Evolutionary conservation across 1,139 yeast species (phyloP).

Genomic region (Pichia sp.): DNA sequence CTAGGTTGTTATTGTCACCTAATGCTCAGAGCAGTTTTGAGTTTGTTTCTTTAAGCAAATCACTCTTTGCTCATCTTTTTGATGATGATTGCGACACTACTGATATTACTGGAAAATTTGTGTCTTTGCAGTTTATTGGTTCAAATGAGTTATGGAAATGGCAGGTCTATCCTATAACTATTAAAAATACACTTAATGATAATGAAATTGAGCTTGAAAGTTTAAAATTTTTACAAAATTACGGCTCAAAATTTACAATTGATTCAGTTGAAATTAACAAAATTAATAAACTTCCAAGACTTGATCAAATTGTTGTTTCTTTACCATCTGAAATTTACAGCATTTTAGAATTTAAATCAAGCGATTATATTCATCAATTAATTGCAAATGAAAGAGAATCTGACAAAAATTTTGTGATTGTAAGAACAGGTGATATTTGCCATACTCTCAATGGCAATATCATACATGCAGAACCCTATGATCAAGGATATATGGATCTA

Average conservation of each 20-base stretch:
- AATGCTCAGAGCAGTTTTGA: constrained; percentile 16
- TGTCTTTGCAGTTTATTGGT: constrained; percentile 34
- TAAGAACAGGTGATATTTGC: constrained; percentile 27
- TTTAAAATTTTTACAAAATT: constrained; percentile 32
- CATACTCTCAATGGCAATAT: constrained; percentile 43
- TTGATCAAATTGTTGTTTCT: constrained; percentile 28
- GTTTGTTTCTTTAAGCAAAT: constrained; percentile 16
- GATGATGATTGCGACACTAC: constrained; percentile 2
- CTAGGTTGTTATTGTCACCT: constrained; percentile 17
- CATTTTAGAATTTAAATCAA: constrained; percentile 34
- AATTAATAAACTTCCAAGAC: constrained; percentile 16
- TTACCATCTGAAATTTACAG: constrained; percentile 43
- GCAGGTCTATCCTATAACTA: constrained; percentile 35
- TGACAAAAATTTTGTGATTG: constrained; percentile 32
- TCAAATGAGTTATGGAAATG: constrained; percentile 37
- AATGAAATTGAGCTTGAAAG: constrained; percentile 36
- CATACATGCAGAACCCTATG: constrained; percentile 63
- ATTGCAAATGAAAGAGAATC: constrained; percentile 33
- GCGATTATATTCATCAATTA: constrained; percentile 29
- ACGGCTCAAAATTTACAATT: constrained; percentile 29
- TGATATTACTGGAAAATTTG: constrained; percentile 23
- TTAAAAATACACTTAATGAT: constrained; percentile 27
- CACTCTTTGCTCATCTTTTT: constrained; percentile 13
- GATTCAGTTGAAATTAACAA: constrained; percentile 20
- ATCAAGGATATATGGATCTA: constrained; percentile 50